Conservation (phyloP, 148 eudicot species). For the Camellia sinensis region DNA sequence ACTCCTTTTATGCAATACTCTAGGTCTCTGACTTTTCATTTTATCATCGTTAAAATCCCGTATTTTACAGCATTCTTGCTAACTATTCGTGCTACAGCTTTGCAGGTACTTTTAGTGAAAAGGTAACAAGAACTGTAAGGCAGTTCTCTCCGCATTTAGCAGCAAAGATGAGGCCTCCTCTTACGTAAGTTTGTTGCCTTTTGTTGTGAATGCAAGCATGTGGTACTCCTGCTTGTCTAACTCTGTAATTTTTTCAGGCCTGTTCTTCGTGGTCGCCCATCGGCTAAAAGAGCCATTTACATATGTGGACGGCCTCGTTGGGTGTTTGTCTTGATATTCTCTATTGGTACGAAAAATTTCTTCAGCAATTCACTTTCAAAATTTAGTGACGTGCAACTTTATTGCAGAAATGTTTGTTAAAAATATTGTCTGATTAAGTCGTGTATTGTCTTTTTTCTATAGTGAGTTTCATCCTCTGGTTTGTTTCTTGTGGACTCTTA, state of each 20-base stretch:
- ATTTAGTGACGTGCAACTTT: background rate
- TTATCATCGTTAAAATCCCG: background rate
- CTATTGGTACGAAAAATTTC: constrained; percentile 46
- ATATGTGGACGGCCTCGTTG: constrained; percentile 95
- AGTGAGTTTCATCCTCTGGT: constrained; percentile 88
- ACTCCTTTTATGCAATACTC: background rate
- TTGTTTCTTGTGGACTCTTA: constrained; percentile 78
- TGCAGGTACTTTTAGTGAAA: constrained; percentile 87
- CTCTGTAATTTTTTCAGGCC: constrained; percentile 49
- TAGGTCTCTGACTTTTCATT: background rate
- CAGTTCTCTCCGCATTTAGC: constrained; percentile 94
- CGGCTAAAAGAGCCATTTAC: constrained; percentile 79
- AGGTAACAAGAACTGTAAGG: constrained; percentile 84
- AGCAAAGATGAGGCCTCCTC: constrained; percentile 98
- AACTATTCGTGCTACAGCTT: constrained; percentile 52
- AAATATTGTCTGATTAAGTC: background rate
- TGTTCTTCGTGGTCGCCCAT: constrained; percentile 98
- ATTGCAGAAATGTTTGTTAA: background rate
- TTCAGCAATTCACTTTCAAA: background rate
- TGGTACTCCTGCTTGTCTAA: constrained; percentile 20
- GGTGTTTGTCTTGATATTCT: constrained; percentile 68
- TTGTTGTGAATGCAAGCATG: constrained; percentile 6
- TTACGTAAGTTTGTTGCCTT: constrained; percentile 58
- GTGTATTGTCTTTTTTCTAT: constrained; percentile 21
- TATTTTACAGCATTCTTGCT: background rate